Percentiles rank a stretch among this genome's conserved stretches.
Evolutionary conservation across 148 eudicot genomes (phyloP).

Genomic region (Camellia granthamiana): DNA sequence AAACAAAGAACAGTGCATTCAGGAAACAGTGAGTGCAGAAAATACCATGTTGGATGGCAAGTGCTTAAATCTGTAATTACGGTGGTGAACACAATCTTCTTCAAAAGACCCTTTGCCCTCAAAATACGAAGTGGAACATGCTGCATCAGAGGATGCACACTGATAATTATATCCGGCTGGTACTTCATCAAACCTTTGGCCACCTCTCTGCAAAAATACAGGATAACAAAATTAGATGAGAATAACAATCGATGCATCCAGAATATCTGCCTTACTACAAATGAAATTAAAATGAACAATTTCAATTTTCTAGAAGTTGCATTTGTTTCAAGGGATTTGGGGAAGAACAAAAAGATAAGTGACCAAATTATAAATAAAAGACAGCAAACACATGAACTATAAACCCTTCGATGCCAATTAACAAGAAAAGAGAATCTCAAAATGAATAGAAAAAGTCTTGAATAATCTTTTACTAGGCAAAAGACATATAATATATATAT

Average conservation of each 20-base stretch:
- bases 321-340: neutral
- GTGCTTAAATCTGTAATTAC: slow-evolving; percentile 93
- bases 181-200: slow-evolving; percentile 94
- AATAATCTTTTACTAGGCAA: neutral
- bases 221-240: slow-evolving; percentile 12
- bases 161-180: slow-evolving; percentile 93
- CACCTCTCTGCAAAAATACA: slow-evolving; percentile 63
- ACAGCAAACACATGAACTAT: neutral
- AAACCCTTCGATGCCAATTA: neutral
- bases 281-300: neutral
- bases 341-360: neutral
- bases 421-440: neutral
- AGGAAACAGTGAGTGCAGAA: slow-evolving; percentile 2
- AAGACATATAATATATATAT: neutral
- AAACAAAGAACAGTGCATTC: slow-evolving; percentile 7
- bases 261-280: neutral
- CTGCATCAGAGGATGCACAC: slow-evolving; percentile 98
- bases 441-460: neutral
- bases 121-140: slow-evolving; percentile 95
- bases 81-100: slow-evolving; percentile 91
- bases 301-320: neutral
- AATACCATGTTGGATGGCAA: slow-evolving; percentile 96
- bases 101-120: slow-evolving; percentile 78
- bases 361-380: neutral
- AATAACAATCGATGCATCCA: neutral